These are phyloP conservation scores for Verbena officinalis DNA, from an alignment of 257 asterid species.

Conservation along the genomic window DNA sequence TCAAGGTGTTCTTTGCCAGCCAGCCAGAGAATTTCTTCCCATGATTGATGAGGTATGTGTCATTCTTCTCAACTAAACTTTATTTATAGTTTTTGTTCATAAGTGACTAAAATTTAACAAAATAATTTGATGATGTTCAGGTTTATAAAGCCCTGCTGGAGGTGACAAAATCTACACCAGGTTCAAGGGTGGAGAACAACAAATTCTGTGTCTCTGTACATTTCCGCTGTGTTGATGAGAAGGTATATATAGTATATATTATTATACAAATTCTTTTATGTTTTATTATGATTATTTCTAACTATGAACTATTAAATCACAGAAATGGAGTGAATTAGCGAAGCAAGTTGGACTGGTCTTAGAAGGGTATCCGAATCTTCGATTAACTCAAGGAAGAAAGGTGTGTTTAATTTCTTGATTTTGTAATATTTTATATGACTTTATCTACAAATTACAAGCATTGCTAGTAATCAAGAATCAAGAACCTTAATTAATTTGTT, in stretches of 20 bases:
- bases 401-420: conserved; percentile 33
- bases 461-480: neutral
- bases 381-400: conserved; percentile 81
- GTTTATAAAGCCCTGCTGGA: conserved; percentile 65
- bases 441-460: neutral
- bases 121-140: conserved; percentile 32
- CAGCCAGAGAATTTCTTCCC: conserved; percentile 93
- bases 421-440: neutral
- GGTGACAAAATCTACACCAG: conserved; percentile 66
- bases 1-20: conserved; percentile 69
- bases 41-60: conserved; percentile 73
- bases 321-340: conserved; percentile 90
- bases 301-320: conserved; percentile 25
- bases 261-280: too few relatives aligned
- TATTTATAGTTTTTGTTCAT: neutral
- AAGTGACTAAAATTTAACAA: neutral
- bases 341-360: conserved; percentile 70
- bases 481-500: too few relatives aligned
- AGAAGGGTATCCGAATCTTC: conserved; percentile 81
- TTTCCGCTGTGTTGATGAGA: conserved; percentile 93
- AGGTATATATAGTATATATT: conserved; percentile 43
- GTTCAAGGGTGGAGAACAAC: conserved; percentile 86
- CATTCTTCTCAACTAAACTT: neutral
- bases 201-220: conserved; percentile 90
- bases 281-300: neutral